phyloP scores from a whole-genome alignment of 2,329 filamentous ascomycete species.

The Cordyceps cicadae region DNA sequence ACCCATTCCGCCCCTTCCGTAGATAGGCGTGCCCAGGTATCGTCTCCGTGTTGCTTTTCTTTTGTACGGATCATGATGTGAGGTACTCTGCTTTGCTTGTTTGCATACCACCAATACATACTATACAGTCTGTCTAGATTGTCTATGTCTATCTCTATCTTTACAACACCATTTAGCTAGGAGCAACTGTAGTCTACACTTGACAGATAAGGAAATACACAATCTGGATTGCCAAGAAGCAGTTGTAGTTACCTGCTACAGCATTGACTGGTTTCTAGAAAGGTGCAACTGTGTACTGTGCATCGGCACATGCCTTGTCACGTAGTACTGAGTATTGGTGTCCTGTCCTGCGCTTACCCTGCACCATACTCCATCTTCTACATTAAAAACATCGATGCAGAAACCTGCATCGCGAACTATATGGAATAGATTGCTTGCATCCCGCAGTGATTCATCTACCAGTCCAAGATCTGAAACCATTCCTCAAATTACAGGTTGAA shows the following conservation, averaged over 20 bases:
- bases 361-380: too few relatives aligned
- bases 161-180: too few relatives aligned
- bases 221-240: neutral
- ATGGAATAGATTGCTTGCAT: too few relatives aligned
- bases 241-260: neutral
- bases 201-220: neutral
- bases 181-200: neutral
- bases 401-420: too few relatives aligned
- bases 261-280: neutral
- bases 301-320: neutral
- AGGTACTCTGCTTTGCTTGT: neutral
- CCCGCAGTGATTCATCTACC: too few relatives aligned
- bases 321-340: too few relatives aligned
- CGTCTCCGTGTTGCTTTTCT: neutral
- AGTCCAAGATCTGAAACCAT: neutral
- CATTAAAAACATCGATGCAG: too few relatives aligned
- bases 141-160: neutral
- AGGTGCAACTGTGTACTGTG: neutral
- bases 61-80: neutral
- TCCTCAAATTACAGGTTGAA: neutral
- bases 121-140: neutral
- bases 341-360: too few relatives aligned
- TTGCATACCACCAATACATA: neutral
- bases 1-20: neutral
- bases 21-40: neutral